Base-by-base conservation (phyloP, 2,329 filamentous ascomycete genomes). In the Pyrenochaeta sp. region DNA sequence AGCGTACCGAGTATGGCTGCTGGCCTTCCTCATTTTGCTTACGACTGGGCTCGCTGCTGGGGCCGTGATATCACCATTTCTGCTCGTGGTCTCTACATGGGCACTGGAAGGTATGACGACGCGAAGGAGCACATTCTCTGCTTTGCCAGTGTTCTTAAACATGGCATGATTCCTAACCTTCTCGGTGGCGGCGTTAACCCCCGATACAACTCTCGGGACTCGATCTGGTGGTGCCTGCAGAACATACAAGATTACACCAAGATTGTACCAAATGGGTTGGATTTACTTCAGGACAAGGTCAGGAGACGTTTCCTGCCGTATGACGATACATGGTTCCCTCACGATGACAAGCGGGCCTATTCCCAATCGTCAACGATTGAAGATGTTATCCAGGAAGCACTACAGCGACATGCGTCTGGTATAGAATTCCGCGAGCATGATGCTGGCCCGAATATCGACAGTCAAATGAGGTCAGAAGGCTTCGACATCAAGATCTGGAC, bases 61-160 rank as follows among this genome's bases (percentile, higher is more conserved):
- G 95, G 96, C 7, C 89, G 95, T 50, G 95, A 99, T 74, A 92
- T 97, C 11, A 98, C 97, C 75, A 99, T 99, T 60, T 95, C 95
- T 12, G 85, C 97, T 35, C 89, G 95, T 45, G 95, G 95, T 37
- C 82, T 99, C n/a, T 91, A 91, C 63, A 85, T 99, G 31, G 92
- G 91, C 35, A 98, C 94, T 10, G 92, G 92, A 1, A 88, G 95
- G 7, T 97, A 90, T 66, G 86, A 84, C 2, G 93, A 97, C 72
- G 95, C 95, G 7, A 93, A 87, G 69, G 92, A 98, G 74, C 96
- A 99, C 69, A 97, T 99, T 53, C 81, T 92, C 55, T 94, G 93
- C 7, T 99, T 99, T 77, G 93, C 91, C 2, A 97, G 92, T 72
- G 93, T 99, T 10, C 80, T 99, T 63, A 99, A 99, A 81, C 95